Evolutionary conservation across 768 basidiomycete species (phyloP).

Genomic region (Lactarius deliciosus): DNA sequence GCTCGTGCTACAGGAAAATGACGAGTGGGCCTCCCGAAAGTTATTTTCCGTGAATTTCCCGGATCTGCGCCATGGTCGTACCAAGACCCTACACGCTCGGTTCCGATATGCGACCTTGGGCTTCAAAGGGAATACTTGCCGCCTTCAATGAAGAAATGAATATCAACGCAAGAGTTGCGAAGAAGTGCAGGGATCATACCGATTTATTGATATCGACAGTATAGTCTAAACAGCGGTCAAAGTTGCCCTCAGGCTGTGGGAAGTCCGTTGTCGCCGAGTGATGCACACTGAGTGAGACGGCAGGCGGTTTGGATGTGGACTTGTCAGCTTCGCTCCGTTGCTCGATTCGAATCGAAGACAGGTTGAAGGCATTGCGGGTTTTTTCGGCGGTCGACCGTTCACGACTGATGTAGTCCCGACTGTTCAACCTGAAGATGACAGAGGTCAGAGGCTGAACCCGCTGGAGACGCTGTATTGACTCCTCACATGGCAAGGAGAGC

Average conservation of each 20-base stretch:
- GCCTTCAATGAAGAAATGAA: neutral
- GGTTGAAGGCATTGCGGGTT: neutral
- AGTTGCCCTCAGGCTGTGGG: neutral
- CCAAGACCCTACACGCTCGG: conserved; percentile 1
- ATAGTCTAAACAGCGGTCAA: neutral
- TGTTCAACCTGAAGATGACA: conserved; percentile 15
- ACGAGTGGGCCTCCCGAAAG: no score
- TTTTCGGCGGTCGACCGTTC: neutral
- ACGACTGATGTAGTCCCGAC: conserved; percentile 7
- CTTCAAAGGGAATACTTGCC: neutral
- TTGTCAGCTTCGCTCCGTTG: neutral
- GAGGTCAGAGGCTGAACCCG: neutral
- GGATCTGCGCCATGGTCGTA: neutral
- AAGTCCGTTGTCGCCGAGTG: neutral
- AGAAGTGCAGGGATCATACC: conserved; percentile 2
- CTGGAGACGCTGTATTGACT: conserved; percentile 1
- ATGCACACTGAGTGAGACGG: neutral
- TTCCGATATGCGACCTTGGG: neutral
- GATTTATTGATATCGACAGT: neutral
- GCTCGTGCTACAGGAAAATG: no score
- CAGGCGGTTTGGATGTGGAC: neutral
- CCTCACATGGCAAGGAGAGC: conserved; percentile 49
- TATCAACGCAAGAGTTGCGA: neutral
- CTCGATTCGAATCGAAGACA: neutral
- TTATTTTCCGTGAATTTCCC: no score